Conservation (phyloP, 169 alveolate species). For the Cryptosporidium sp. region DNA sequence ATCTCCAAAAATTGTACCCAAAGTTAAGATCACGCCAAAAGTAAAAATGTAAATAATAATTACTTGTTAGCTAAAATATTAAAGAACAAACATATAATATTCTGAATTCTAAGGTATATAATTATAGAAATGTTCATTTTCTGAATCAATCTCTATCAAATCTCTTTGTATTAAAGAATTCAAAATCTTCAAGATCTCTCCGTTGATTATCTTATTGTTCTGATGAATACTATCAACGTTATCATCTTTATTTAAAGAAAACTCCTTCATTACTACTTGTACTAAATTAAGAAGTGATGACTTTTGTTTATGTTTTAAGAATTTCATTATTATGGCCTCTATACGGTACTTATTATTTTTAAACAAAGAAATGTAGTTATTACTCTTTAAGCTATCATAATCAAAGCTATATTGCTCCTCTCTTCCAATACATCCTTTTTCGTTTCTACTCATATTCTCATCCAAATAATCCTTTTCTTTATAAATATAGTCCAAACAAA, state of each 20-base stretch:
- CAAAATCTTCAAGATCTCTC: conserved; percentile 35
- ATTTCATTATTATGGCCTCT: conserved; percentile 61
- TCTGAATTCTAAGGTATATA: conserved; percentile 34
- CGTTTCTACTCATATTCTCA: background rate
- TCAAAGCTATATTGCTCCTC: background rate
- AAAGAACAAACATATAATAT: background rate
- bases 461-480: conserved; percentile 11
- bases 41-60: conserved; percentile 13
- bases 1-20: conserved; percentile 55
- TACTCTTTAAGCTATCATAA: conserved; percentile 6
- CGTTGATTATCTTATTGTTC: conserved; percentile 21
- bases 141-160: conserved; percentile 34
- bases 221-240: background rate
- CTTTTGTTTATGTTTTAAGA: conserved; percentile 21
- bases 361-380: background rate
- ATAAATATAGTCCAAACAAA: conserved; percentile 21
- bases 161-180: conserved; percentile 46
- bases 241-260: background rate
- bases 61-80: background rate
- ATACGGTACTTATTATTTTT: conserved; percentile 28
- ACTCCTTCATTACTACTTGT: conserved; percentile 37
- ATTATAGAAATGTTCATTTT: conserved; percentile 32
- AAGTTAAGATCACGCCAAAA: conserved; percentile 54
- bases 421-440: background rate
- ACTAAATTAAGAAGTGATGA: conserved; percentile 8